phyloP scores from a whole-genome alignment of 768 basidiomycete species.

The Mycena leptocephala region DNA sequence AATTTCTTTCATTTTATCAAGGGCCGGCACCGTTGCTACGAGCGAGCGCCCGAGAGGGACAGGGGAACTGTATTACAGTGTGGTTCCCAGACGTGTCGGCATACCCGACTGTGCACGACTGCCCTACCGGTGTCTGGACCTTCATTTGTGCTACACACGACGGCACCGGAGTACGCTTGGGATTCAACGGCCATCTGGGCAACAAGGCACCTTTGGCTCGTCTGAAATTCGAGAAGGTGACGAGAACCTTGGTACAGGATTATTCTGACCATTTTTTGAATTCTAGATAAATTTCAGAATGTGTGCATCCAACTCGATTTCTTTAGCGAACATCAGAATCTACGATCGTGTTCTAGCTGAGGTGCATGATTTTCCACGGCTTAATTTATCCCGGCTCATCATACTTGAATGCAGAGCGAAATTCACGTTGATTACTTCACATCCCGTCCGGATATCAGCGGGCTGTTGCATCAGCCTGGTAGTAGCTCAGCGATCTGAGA shows the following conservation, averaged over 20 bases:
- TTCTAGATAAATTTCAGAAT: constrained; percentile 2
- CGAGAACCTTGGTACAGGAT: not conserved
- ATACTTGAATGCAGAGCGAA: constrained; percentile 9
- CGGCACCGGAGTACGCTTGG: constrained; percentile 10
- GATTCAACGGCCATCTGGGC: constrained; percentile 9
- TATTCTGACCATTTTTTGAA: not conserved
- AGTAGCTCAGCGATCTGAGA: not conserved
- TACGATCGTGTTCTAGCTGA: constrained; percentile 7
- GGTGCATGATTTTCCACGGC: not conserved
- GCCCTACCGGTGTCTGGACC: constrained; percentile 4
- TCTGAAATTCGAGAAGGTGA: not conserved
- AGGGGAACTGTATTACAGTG: not conserved
- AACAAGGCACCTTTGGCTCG: not conserved
- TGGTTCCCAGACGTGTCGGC: not conserved
- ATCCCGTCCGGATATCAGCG: not conserved
- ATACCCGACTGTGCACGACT: not conserved
- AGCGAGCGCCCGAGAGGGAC: not conserved
- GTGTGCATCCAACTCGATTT: constrained; percentile 7
- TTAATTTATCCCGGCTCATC: not conserved
- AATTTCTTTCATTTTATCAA: constrained; percentile 1
- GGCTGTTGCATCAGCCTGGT: not conserved
- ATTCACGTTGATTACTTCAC: constrained; percentile 3
- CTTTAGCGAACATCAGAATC: constrained; percentile 7
- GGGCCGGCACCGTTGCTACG: not conserved
- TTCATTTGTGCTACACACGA: constrained; percentile 6